phyloP scores from a whole-genome alignment of 257 asterid species.

The Scutellaria minor region DNA sequence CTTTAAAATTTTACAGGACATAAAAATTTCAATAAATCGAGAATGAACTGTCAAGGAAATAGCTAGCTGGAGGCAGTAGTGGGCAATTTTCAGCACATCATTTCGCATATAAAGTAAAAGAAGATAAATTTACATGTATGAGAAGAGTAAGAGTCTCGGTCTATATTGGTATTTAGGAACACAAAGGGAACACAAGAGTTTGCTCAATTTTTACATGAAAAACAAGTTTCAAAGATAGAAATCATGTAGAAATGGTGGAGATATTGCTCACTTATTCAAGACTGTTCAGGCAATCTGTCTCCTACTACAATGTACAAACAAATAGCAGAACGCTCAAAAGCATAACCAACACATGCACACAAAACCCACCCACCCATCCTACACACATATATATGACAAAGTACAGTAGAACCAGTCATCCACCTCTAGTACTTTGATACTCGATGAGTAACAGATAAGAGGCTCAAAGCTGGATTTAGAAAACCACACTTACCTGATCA shows the following conservation, averaged over 20 bases:
- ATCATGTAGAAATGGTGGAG: too few species aligned
- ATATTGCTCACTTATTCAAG: too few species aligned
- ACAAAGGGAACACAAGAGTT: background rate
- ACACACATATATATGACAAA: background rate
- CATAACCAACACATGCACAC: too few species aligned
- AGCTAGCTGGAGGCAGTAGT: background rate
- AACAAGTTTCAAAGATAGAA: too few species aligned
- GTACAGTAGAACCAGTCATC: background rate
- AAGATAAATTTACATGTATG: background rate
- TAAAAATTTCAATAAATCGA: conserved; percentile 6
- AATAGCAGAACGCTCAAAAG: too few species aligned
- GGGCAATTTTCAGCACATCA: background rate
- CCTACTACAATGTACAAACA: too few species aligned
- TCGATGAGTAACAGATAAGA: background rate
- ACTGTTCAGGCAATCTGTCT: too few species aligned
- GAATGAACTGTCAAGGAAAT: conserved; percentile 7
- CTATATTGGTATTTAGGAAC: conserved; percentile 20
- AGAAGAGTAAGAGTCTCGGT: background rate
- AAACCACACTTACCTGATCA: conserved; percentile 76
- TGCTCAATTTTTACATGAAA: too few species aligned
- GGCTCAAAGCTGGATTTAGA: conserved; percentile 23
- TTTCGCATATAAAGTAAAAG: background rate
- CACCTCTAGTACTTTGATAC: conserved; percentile 4
- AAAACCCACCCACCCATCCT: too few species aligned
- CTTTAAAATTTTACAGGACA: background rate